A percentile compares a stretch with the other conserved stretches of the same genome.
Conservation (phyloP, 2,329 filamentous ascomycete genomes). For the Chrysosporium queenslandicum region DNA sequence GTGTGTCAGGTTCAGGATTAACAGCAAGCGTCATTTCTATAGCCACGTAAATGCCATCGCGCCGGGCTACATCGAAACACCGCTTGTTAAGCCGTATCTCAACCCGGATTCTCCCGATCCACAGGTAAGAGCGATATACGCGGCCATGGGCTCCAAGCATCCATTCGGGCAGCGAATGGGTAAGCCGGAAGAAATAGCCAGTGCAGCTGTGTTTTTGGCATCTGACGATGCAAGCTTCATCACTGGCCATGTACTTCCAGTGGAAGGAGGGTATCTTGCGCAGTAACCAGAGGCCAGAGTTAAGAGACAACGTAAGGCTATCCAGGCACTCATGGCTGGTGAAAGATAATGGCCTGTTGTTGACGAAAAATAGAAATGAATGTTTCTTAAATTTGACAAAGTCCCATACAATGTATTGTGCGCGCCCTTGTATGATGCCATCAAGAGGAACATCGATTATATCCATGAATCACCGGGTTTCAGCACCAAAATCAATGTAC, state of each 20-base stretch:
- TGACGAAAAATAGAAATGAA: too few species aligned
- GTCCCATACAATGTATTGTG: too few species aligned
- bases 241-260: conserved; percentile 37
- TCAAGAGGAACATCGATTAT: too few species aligned
- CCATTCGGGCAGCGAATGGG: conserved; percentile 25
- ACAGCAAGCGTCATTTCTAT: not conserved
- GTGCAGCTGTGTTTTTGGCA: conserved; percentile 38
- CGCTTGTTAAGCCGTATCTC: conserved; percentile 18
- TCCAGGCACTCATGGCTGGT: not conserved
- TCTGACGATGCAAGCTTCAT: conserved; percentile 41
- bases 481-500: too few species aligned
- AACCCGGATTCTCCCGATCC: conserved; percentile 10
- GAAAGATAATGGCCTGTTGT: too few species aligned
- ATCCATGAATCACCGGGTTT: too few species aligned
- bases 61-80: conserved; percentile 38
- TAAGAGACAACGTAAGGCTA: not conserved
- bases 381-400: too few species aligned
- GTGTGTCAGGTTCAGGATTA: not conserved
- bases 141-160: conserved; percentile 17
- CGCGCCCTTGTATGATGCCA: too few species aligned
- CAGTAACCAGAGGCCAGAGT: not conserved
- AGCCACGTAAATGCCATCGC: conserved; percentile 45
- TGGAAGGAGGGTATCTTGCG: conserved; percentile 39
- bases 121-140: conserved; percentile 13
- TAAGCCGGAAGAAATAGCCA: conserved; percentile 28